phyloP scores from a whole-genome alignment of 805 yeast genomes.

The Candida schatavii region DNA sequence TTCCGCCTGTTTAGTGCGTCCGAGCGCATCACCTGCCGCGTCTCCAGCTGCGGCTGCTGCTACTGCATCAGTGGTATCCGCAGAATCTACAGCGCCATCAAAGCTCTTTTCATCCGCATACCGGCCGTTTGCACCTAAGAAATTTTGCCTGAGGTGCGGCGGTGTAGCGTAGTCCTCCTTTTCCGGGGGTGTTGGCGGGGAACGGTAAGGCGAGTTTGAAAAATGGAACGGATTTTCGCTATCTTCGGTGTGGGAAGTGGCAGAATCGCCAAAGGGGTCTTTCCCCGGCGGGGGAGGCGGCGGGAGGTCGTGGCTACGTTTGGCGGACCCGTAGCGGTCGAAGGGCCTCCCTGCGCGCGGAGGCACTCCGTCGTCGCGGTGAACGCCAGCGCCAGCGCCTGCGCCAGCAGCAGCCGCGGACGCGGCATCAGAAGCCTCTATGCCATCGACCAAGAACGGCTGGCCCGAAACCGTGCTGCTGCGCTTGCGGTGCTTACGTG shows the following conservation, averaged over 20 bases:
- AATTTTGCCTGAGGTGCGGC: no score
- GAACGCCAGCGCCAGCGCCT: no score
- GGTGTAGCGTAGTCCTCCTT: no score
- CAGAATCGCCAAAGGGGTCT: constrained; percentile 8
- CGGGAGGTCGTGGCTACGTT: neutral
- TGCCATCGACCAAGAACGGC: neutral
- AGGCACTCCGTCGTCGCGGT: no score
- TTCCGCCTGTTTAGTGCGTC: constrained; percentile 11
- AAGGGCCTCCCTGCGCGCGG: neutral
- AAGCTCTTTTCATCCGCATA: no score
- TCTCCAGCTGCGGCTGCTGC: neutral
- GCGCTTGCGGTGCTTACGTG: neutral
- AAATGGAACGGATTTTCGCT: neutral
- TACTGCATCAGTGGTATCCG: neutral
- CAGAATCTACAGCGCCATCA: neutral
- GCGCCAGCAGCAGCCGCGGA: no score
- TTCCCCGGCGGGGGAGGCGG: constrained; percentile 9
- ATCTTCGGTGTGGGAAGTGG: neutral
- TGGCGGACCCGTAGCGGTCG: neutral
- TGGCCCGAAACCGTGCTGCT: neutral
- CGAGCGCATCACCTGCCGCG: no score
- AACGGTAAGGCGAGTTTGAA: neutral
- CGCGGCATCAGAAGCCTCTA: no score
- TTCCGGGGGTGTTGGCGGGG: neutral
- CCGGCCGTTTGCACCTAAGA: no score